Conservation (phyloP, 2,329 filamentous ascomycete genomes). For the Diaporthe citriasiana region DNA sequence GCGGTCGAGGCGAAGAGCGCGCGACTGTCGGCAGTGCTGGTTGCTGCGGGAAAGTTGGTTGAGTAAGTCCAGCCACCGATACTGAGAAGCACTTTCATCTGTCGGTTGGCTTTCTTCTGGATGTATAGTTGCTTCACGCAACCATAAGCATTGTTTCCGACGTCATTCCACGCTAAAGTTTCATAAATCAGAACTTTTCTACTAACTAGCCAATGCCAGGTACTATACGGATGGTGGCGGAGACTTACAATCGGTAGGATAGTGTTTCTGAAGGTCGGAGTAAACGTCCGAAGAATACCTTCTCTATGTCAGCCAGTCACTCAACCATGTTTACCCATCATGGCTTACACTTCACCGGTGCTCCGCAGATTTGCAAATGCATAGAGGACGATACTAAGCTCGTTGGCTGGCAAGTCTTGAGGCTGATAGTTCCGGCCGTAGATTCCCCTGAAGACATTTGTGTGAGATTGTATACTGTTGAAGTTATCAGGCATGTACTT, state of each 20-base stretch:
- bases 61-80: slow-evolving; percentile 93
- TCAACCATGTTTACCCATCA: too few species aligned
- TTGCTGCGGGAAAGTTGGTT: slow-evolving; percentile 78
- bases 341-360: slow-evolving; percentile 78
- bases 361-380: slow-evolving; percentile 83
- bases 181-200: not conserved
- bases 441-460: slow-evolving; percentile 67
- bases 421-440: slow-evolving; percentile 82
- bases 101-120: slow-evolving; percentile 82
- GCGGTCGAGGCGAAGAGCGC: slow-evolving; percentile 77
- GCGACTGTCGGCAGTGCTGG: slow-evolving; percentile 73
- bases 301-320: slow-evolving; percentile 53
- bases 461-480: not conserved
- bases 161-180: slow-evolving; percentile 68
- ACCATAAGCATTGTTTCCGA: slow-evolving; percentile 82
- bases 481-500: slow-evolving; percentile 34
- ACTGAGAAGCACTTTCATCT: slow-evolving; percentile 82
- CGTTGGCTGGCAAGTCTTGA: slow-evolving; percentile 75
- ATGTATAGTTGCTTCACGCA: slow-evolving; percentile 84
- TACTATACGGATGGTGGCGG: too few species aligned
- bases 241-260: slow-evolving; percentile 71
- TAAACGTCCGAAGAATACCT: slow-evolving; percentile 76
- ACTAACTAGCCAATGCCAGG: too few species aligned
- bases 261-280: slow-evolving; percentile 81
- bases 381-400: slow-evolving; percentile 84